Percentiles rank a stretch among this genome's conserved stretches.
Conservation (phyloP, 2,329 filamentous ascomycete genomes). For the Apiospora malaysiana region DNA sequence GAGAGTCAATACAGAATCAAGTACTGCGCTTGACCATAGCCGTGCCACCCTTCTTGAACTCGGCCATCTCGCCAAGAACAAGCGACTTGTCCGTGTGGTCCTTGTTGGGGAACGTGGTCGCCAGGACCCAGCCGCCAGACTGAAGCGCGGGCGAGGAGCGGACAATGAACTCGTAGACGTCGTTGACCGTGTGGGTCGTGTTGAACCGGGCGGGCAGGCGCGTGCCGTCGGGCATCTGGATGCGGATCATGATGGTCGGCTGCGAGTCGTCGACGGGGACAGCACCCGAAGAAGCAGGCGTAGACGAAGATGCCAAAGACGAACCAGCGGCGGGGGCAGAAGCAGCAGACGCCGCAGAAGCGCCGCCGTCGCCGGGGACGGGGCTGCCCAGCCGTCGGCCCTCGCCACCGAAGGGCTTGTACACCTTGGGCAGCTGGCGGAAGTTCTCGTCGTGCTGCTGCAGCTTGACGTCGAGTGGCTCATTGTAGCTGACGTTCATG, state of each 20-base stretch:
- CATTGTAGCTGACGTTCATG: constrained; percentile 76
- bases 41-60: constrained; percentile 70
- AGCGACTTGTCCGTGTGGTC: constrained; percentile 73
- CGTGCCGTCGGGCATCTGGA: constrained; percentile 80
- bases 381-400: constrained; percentile 80
- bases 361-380: constrained; percentile 64
- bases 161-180: constrained; percentile 77
- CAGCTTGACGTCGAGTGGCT: constrained; percentile 80
- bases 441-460: constrained; percentile 79
- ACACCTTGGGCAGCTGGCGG: constrained; percentile 73
- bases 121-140: constrained; percentile 68
- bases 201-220: constrained; percentile 83
- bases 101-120: constrained; percentile 84
- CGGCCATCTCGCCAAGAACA: constrained; percentile 63
- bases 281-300: constrained; percentile 32
- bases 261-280: constrained; percentile 66
- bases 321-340: constrained; percentile 40
- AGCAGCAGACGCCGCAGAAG: constrained; percentile 40
- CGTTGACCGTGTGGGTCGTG: constrained; percentile 75
- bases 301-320: constrained; percentile 33
- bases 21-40: constrained; percentile 63
- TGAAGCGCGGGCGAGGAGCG: constrained; percentile 64
- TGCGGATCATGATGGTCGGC: constrained; percentile 73
- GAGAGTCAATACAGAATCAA: constrained; percentile 20
- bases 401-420: constrained; percentile 74